Percentiles rank a stretch among this genome's conserved stretches.
phyloP scores from a whole-genome alignment of 768 basidiomycete species.

The Naganishia antarctica region DNA sequence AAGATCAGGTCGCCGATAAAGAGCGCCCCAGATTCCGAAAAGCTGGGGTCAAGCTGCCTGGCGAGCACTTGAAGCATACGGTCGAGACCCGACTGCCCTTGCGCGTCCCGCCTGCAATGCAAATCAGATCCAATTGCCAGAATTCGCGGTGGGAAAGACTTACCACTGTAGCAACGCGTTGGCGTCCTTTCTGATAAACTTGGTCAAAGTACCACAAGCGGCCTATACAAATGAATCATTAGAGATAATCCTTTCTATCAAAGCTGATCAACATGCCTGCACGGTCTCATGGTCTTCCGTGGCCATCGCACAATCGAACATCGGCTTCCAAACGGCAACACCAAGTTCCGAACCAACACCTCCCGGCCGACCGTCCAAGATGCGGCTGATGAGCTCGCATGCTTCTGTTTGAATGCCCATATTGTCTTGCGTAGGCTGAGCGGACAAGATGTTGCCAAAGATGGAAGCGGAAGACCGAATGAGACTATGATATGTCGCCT shows the following conservation, averaged over 20 bases:
- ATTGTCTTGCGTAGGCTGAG: conserved; percentile 57
- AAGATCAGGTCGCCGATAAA: conserved; percentile 93
- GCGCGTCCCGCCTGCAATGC: conserved; percentile 56
- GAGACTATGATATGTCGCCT: conserved; percentile 54
- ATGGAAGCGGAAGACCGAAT: conserved; percentile 68
- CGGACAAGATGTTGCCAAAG: conserved; percentile 62
- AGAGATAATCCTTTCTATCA: neutral
- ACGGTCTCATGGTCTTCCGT: conserved; percentile 78
- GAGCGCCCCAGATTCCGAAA: conserved; percentile 87
- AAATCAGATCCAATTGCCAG: too few relatives aligned
- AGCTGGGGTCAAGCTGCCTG: conserved; percentile 63
- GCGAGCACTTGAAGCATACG: conserved; percentile 71
- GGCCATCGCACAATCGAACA: conserved; percentile 64
- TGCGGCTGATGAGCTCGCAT: conserved; percentile 70
- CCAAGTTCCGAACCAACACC: conserved; percentile 79
- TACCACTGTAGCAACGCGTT: conserved; percentile 72
- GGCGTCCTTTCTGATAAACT: conserved; percentile 80
- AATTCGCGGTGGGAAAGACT: neutral
- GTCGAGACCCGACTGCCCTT: conserved; percentile 69
- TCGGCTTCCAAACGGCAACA: conserved; percentile 62
- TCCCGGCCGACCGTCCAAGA: conserved; percentile 61
- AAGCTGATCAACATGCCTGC: conserved; percentile 43
- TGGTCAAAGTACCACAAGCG: conserved; percentile 60
- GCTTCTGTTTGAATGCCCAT: conserved; percentile 70
- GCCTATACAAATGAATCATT: neutral